phyloP scores from a whole-genome alignment of 129 eudicot genomes.

The Tanacetum coccineum region DNA sequence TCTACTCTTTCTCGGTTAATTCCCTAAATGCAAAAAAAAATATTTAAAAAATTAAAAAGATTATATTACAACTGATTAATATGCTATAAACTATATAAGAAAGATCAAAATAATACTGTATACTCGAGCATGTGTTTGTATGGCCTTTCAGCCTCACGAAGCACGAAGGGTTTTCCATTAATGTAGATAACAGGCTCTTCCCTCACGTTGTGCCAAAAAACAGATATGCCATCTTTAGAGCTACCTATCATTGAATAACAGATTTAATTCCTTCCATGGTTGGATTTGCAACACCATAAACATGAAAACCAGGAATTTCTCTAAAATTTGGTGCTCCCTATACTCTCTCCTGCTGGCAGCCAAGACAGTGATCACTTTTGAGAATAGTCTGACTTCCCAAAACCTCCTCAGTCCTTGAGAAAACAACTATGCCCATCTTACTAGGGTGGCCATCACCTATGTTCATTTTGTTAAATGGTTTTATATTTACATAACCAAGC shows the following conservation, averaged over 20 bases:
- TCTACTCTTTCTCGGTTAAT: constrained; percentile 91
- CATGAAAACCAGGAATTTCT: constrained; percentile 90
- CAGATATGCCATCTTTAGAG: constrained; percentile 66
- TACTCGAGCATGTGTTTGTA: constrained; percentile 97
- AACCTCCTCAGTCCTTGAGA: no score
- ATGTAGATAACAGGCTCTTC: constrained; percentile 96
- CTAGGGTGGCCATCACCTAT: no score
- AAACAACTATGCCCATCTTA: no score
- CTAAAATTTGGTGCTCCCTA: constrained; percentile 97
- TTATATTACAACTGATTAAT: not conserved
- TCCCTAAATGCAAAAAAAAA: constrained; percentile 55
- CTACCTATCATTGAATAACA: constrained; percentile 79
- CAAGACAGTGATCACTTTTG: constrained; percentile 96
- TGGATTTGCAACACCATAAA: constrained; percentile 97
- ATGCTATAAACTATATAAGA: constrained; percentile 10
- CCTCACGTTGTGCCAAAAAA: constrained; percentile 97
- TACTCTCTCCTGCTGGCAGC: constrained; percentile 92
- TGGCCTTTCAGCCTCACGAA: constrained; percentile 96
- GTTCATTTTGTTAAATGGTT: no score
- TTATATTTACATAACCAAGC: no score
- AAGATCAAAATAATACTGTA: constrained; percentile 46
- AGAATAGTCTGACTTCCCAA: constrained; percentile 95
- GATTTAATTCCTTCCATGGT: constrained; percentile 86
- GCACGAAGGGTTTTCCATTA: constrained; percentile 92
- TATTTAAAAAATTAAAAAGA: no score